phyloP scores from a whole-genome alignment of 768 basidiomycete genomes.

The Austroboletus eburneus region DNA sequence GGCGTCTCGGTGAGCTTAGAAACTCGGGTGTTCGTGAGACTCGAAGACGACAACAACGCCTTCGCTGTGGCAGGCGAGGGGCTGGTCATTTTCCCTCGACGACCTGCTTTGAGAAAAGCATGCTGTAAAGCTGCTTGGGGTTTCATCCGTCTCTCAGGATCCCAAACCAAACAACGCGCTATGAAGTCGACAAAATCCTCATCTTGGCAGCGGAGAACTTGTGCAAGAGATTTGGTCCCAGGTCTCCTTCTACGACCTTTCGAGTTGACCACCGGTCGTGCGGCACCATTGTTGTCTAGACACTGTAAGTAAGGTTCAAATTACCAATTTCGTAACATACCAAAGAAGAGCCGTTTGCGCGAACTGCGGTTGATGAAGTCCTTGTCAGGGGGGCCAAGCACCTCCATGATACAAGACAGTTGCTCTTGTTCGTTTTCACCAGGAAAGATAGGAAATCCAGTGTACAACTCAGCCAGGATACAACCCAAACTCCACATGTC shows the following conservation, averaged over 20 bases:
- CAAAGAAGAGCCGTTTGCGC: conserved; percentile 93
- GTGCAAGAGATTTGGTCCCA: conserved; percentile 83
- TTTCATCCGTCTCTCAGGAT: conserved; percentile 93
- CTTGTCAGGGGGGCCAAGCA: conserved; percentile 92
- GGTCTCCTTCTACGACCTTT: conserved; percentile 93
- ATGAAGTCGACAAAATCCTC: conserved; percentile 97
- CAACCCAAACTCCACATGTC: conserved; percentile 99
- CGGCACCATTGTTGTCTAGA: conserved; percentile 87
- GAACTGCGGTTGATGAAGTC: conserved; percentile 93
- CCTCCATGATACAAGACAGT: conserved; percentile 98
- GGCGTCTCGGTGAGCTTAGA: conserved; percentile 66
- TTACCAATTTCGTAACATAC: conserved; percentile 40
- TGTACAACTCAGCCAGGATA: conserved; percentile 94
- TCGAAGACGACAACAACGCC: conserved; percentile 55
- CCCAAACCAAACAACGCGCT: conserved; percentile 95
- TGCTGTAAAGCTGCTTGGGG: conserved; percentile 91
- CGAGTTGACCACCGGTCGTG: conserved; percentile 91
- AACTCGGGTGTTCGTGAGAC: conserved; percentile 44
- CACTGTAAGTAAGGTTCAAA: conserved; percentile 4
- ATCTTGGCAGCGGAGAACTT: conserved; percentile 89
- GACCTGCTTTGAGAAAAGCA: conserved; percentile 75
- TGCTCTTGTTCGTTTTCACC: conserved; percentile 99
- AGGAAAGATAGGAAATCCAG: conserved; percentile 97
- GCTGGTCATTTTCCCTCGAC: conserved; percentile 45
- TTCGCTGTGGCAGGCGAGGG: conserved; percentile 46